A percentile compares a stretch with the other conserved stretches of the same genome.
Conservation (phyloP, 140 eudicot genomes). For the Erigeron philadelphicus region DNA sequence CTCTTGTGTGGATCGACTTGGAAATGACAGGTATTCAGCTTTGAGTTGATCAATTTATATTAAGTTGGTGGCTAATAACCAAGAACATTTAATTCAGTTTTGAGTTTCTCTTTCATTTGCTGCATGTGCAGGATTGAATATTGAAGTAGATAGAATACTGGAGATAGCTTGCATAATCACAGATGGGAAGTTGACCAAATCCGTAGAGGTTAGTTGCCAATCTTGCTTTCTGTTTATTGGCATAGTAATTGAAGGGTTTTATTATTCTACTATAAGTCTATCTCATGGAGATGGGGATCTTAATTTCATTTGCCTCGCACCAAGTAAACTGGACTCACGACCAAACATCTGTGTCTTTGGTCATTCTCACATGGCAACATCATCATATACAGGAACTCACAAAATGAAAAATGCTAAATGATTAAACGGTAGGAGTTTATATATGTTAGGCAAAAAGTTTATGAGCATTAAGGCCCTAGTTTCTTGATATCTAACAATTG, state of each 20-base stretch:
- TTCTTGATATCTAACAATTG: neutral
- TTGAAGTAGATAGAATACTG: conserved; percentile 79
- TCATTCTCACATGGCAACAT: too few relatives aligned
- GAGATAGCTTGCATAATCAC: conserved; percentile 92
- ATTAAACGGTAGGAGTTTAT: neutral
- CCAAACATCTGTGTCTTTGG: too few relatives aligned
- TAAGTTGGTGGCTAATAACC: conserved; percentile 1
- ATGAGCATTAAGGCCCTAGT: neutral
- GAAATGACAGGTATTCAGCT: conserved; percentile 73
- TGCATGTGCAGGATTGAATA: conserved; percentile 64
- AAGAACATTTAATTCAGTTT: neutral
- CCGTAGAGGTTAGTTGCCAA: conserved; percentile 55
- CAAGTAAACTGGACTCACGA: too few relatives aligned
- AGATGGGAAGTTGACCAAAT: conserved; percentile 75
- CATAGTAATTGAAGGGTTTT: conserved; percentile 13
- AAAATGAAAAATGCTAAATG: too few relatives aligned
- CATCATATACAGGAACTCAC: too few relatives aligned
- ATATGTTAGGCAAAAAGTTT: neutral
- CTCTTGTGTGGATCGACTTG: conserved; percentile 97
- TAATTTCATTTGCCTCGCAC: neutral
- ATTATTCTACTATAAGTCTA: neutral
- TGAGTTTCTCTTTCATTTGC: neutral
- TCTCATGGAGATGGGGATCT: too few relatives aligned
- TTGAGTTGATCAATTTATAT: neutral
- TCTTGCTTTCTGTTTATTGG: conserved; percentile 17